phyloP scores from a whole-genome alignment of 2,329 filamentous ascomycete species.

The Spiromastix sp. region DNA sequence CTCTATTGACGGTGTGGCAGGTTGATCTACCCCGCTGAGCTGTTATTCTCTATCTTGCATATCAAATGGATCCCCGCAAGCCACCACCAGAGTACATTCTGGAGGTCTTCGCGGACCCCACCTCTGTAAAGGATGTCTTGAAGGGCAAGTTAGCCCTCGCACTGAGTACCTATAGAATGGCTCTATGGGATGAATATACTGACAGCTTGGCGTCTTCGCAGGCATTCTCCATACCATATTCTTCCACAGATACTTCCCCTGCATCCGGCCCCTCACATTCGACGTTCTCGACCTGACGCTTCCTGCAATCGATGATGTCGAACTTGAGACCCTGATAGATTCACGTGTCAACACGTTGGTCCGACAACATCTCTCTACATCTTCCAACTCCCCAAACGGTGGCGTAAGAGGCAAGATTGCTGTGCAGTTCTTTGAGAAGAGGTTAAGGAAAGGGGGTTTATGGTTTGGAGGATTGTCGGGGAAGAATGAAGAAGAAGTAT shows the following conservation, averaged over 20 bases:
- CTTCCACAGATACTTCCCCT: constrained; percentile 95
- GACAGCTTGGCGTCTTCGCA: constrained; percentile 27
- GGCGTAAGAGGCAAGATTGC: constrained; percentile 67
- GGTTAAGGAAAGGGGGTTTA: constrained; percentile 66
- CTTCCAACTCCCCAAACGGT: constrained; percentile 40
- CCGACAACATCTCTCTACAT: constrained; percentile 59
- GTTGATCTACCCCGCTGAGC: too few relatives aligned
- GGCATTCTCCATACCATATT: constrained; percentile 95
- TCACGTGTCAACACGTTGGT: constrained; percentile 70
- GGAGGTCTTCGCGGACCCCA: constrained; percentile 85
- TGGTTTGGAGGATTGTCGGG: constrained; percentile 45
- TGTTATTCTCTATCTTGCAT: too few relatives aligned
- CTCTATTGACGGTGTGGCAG: too few relatives aligned
- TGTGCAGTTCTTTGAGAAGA: constrained; percentile 93
- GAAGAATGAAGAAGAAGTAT: constrained; percentile 77
- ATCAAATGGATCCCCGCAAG: constrained; percentile 51
- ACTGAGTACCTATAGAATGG: not conserved
- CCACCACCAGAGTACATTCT: constrained; percentile 83
- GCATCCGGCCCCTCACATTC: constrained; percentile 68
- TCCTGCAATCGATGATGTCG: constrained; percentile 78
- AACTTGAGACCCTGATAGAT: constrained; percentile 89
- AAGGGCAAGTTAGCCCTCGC: constrained; percentile 71
- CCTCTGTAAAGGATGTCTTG: constrained; percentile 81
- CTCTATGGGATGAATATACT: not conserved
- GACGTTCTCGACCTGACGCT: constrained; percentile 86